These are phyloP conservation scores for Royoungia palumana DNA, from an alignment of 768 basidiomycete species.

Conservation along the genomic window DNA sequence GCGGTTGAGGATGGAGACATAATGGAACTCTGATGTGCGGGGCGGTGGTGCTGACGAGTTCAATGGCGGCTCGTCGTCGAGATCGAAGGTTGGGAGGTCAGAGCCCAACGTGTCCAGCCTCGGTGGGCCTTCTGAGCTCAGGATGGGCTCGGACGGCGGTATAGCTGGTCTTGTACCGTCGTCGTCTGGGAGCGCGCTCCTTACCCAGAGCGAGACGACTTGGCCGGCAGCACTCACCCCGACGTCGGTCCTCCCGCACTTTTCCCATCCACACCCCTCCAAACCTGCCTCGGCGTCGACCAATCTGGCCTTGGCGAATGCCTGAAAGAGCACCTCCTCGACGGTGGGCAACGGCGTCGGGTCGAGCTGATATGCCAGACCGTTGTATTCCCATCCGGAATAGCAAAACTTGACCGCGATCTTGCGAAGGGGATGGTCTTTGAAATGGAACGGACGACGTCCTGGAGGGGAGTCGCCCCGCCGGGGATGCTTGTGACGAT, in stretches of 20 bases:
- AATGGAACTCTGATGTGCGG: conserved; percentile 59
- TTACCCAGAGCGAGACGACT: conserved; percentile 87
- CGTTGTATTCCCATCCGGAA: conserved; percentile 88
- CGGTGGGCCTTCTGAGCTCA: not conserved
- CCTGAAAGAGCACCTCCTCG: conserved; percentile 80
- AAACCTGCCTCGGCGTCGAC: conserved; percentile 71
- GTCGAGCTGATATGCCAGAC: conserved; percentile 76
- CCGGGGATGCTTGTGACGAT: conserved; percentile 13
- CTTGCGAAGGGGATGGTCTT: conserved; percentile 72
- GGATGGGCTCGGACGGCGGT: conserved; percentile 1
- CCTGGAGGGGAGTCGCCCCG: conserved; percentile 14
- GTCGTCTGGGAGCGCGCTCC: conserved; percentile 53
- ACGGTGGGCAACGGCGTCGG: conserved; percentile 83
- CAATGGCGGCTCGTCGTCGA: conserved; percentile 38
- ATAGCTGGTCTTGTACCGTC: not conserved
- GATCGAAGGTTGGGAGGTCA: conserved; percentile 30
- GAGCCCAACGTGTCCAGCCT: conserved; percentile 1
- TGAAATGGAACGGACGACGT: conserved; percentile 57
- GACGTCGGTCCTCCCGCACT: conserved; percentile 91
- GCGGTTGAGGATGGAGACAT: conserved; percentile 78
- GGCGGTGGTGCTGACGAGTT: conserved; percentile 27
- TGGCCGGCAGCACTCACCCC: conserved; percentile 95
- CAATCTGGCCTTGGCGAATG: conserved; percentile 71
- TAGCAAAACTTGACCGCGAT: conserved; percentile 94
- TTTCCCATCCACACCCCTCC: conserved; percentile 86